Conservation (phyloP, 1,139 yeast genomes). For the Geotrichum candidum region DNA sequence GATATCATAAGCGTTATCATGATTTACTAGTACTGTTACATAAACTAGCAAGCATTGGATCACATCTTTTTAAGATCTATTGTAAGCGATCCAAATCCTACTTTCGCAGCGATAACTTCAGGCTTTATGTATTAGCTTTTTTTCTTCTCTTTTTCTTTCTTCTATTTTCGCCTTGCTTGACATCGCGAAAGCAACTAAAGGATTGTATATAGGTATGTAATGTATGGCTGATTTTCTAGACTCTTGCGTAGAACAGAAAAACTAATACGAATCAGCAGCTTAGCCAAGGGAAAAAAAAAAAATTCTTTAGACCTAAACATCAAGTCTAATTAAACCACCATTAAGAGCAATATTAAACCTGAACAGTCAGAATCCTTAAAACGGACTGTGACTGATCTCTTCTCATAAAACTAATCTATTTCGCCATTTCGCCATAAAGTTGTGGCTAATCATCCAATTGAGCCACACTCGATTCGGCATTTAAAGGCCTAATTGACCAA, state of each 20-base stretch:
- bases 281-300: neutral
- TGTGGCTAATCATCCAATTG: neutral
- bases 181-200: neutral
- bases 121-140: no score
- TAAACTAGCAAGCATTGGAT: no score
- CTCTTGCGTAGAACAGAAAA: no score
- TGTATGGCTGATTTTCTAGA: no score
- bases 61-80: no score
- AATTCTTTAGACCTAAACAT: neutral
- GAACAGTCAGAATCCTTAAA: neutral
- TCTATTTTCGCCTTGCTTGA: neutral
- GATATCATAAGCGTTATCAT: no score
- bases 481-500: constrained; percentile 4
- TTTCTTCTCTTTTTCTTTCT: neutral
- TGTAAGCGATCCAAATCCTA: no score
- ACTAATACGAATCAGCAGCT: no score
- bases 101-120: no score
- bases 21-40: no score
- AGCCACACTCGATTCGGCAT: neutral
- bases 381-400: neutral
- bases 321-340: neutral
- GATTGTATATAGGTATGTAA: no score
- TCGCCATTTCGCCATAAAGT: neutral
- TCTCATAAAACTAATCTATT: neutral
- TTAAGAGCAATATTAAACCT: neutral